Evolutionary conservation across 129 eudicot species (phyloP).

Genomic region (Gnaphalium uliginosum): DNA sequence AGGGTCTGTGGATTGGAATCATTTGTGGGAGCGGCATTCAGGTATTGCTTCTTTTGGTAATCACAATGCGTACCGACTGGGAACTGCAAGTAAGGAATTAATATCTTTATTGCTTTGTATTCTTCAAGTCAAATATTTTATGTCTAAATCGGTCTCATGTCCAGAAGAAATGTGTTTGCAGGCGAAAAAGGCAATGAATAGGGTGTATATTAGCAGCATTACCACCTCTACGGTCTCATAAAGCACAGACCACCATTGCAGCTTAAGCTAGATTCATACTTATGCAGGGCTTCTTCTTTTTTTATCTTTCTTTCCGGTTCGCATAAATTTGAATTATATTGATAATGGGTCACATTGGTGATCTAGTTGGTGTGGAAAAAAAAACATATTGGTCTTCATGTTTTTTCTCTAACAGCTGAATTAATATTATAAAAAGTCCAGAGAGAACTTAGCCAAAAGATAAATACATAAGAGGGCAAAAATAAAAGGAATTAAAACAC

Average conservation of each 20-base stretch:
- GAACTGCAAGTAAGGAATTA: slow-evolving; percentile 30
- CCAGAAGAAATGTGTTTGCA: neutral
- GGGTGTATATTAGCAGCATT: slow-evolving; percentile 28
- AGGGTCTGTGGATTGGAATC: slow-evolving; percentile 57
- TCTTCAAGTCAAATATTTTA: neutral
- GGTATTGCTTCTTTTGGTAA: slow-evolving; percentile 29
- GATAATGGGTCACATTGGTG: too few relatives aligned
- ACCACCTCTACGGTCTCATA: slow-evolving; percentile 24
- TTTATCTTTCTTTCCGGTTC: too few relatives aligned
- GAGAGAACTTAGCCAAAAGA: too few relatives aligned
- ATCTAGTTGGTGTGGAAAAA: too few relatives aligned
- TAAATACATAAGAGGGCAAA: too few relatives aligned
- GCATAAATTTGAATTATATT: too few relatives aligned
- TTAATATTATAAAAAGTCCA: too few relatives aligned
- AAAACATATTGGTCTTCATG: too few relatives aligned
- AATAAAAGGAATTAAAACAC: too few relatives aligned
- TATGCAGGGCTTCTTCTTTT: too few relatives aligned
- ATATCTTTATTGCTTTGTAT: neutral
- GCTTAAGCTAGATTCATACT: neutral
- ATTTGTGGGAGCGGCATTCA: slow-evolving; percentile 45
- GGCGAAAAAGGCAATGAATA: slow-evolving; percentile 33
- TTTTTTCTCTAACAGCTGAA: too few relatives aligned
- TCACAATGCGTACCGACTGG: slow-evolving; percentile 39
- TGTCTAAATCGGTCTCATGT: neutral
- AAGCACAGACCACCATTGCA: neutral